Percentiles rank a stretch among this genome's conserved stretches.
Evolutionary conservation across 768 basidiomycete genomes (phyloP).

Genomic region (Auriculariales sp.): DNA sequence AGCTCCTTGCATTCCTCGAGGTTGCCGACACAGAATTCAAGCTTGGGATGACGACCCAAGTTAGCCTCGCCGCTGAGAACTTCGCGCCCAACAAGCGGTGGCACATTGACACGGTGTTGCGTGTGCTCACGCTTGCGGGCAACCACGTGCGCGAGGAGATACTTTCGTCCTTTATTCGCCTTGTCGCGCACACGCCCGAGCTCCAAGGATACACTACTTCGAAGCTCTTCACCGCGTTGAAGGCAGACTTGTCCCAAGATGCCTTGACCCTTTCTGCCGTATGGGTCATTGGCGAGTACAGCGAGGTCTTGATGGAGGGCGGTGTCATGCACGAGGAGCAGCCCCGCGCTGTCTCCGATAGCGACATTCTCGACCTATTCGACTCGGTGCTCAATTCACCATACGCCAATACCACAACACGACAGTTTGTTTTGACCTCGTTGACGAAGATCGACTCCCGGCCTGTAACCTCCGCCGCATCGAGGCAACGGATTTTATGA

Average conservation of each 20-base stretch:
- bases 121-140: conserved; percentile 86
- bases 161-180: conserved; percentile 83
- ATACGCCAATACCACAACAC: conserved; percentile 79
- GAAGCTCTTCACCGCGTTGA: conserved; percentile 75
- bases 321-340: conserved; percentile 70
- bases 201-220: conserved; percentile 91
- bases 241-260: conserved; percentile 89
- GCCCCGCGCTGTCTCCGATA: conserved; percentile 48
- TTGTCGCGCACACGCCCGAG: conserved; percentile 94
- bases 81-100: conserved; percentile 97
- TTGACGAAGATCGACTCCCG: conserved; percentile 85
- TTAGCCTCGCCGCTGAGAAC: conserved; percentile 86
- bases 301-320: conserved; percentile 76
- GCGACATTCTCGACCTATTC: conserved; percentile 74
- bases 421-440: conserved; percentile 84
- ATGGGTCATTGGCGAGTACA: conserved; percentile 96
- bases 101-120: conserved; percentile 96
- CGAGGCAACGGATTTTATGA: conserved; percentile 69
- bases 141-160: conserved; percentile 98
- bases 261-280: conserved; percentile 84
- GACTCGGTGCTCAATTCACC: conserved; percentile 83
- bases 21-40: conserved; percentile 99
- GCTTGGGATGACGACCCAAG: conserved; percentile 93
- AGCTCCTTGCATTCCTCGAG: conserved; percentile 90
- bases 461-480: conserved; percentile 42